Evolutionary conservation across 352 stramenopile species (phyloP), one percentile per base, ranked within the genome.

Genomic region (Paralagenidium karlingii): DNA sequence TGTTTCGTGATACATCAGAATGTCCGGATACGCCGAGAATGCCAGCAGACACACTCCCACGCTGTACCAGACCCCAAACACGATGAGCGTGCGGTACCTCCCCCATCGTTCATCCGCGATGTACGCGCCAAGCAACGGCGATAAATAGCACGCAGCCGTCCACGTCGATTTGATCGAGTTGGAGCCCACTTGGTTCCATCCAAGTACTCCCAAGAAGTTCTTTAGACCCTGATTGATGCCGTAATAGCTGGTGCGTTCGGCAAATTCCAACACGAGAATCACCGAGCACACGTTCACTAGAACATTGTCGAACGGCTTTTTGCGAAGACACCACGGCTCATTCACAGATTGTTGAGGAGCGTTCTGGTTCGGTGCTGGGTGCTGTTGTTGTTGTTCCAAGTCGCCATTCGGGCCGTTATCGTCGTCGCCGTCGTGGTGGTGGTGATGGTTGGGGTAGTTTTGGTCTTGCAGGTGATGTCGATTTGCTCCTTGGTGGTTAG

Each of bases 101-200:
- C 78, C 78, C 78, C 75, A 90, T 39, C 84, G 84, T 46, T 89
- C 78, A 44, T 92, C 78, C 11, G 78, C 75, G 7, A 92, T 58
- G 60, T 88, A 92, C n/a, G 69, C 78, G 25, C 78, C 78, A 0
- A 89, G 46, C 12, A 92, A 49, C 15, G 78, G 78, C 13, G 73
- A 87, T 34, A 92, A 42, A 49, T 92, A 92, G 36, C 77, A 89
- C 22, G 89, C 86, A 34, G 71, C 85, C 15, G 76, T 90, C 79
- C 76, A 90, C 37, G 76, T 92, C 29, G 68, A 87, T 60, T 92
- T 92, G 58, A 92, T 69, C 18, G 76, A 82, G 43, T 87, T 90
- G 31, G 79, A 83, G 24, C 71, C 77, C 4, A 85, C 76, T 34
- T 85, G 71, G 2, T 57, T 71, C 76, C 76, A 90, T 7, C 56